Evolutionary conservation across 257 asterid genomes (phyloP).

Genomic region (Euphrasia confusa): DNA sequence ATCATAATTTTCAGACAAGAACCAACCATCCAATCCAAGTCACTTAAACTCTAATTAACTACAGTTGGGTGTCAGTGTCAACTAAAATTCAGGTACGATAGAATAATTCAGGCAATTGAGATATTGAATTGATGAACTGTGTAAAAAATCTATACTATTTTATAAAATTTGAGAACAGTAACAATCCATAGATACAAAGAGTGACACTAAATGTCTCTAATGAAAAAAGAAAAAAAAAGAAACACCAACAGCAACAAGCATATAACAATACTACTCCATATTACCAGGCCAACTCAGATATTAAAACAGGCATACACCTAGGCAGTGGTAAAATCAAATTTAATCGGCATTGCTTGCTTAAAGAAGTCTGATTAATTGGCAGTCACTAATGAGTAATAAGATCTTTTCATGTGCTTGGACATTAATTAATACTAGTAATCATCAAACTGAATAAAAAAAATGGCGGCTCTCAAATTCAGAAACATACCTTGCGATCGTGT

Average conservation of each 20-base stretch:
- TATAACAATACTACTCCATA: not conserved
- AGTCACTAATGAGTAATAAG: not conserved
- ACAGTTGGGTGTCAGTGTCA: not conserved
- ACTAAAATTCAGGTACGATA: not conserved
- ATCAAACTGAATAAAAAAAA: not conserved
- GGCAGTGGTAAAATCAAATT: not conserved
- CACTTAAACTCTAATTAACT: conserved; percentile 5
- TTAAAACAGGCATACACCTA: not conserved
- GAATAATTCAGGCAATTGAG: not conserved
- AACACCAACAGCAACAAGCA: not conserved
- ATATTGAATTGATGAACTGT: not conserved
- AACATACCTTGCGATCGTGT: conserved; percentile 87
- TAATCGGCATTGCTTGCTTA: not conserved
- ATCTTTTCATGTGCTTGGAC: not conserved
- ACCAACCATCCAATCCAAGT: not conserved
- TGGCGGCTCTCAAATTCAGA: not conserved
- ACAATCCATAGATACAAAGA: not conserved
- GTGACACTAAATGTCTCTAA: too few species aligned
- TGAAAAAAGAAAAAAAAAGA: too few species aligned
- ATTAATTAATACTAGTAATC: not conserved
- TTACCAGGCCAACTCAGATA: not conserved
- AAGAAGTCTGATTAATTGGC: not conserved
- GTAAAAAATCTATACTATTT: not conserved
- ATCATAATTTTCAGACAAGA: conserved; percentile 5
- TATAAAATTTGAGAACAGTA: not conserved